Evolutionary conservation across 2,329 filamentous ascomycete species (phyloP), one percentile per base, ranked within the genome.

Genomic region (Colletotrichum orbiculare): DNA sequence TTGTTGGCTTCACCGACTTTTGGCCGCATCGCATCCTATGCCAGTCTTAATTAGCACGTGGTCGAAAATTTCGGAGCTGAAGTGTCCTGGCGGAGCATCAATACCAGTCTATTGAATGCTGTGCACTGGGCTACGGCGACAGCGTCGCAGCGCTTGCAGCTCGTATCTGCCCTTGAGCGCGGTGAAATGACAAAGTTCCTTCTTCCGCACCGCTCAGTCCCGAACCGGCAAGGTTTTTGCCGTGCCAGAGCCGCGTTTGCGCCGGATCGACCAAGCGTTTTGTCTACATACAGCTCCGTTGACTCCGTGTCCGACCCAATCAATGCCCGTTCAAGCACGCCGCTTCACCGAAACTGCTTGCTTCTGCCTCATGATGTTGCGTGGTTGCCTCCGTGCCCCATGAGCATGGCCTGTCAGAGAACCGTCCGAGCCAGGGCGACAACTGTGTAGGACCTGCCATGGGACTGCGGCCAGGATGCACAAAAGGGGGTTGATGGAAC

Each of bases 1-100:
- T 25, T 25, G 25, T 17, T 17, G 25, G 25, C 25, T 65, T 65
- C 50, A 52, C 57, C 50, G 62, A 61, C 50, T 50, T 65, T 56
- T 46, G 15, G 35, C n/a, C 13, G 17, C 15, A 4, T 5, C 8
- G 25, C 25, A 25, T 25, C 4, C 25, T 25, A 25, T 25, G 25
- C 25, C 25, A 25, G 25, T 25, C 17, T 17, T 17, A 17, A 25
- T 25, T 5, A 25, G 25, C 25, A 25, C 25, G 25, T 25, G 25
- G 25, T 25, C 25, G 25, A 25, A 4, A 5, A 25, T 25, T 25
- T 25, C 25, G 25, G 25, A 25, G 25, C 4, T 25, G 25, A 25
- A 25, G 25, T 25, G 25, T 25, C 25, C 25, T 25, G 3, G 25
- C 25, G 4, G 4, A 25, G 25, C 25, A 25, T 25, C 4, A 25